Percentiles rank a stretch among this genome's conserved stretches.
phyloP scores from a whole-genome alignment of 306 rosid species.

The Trifolium pratense region DNA sequence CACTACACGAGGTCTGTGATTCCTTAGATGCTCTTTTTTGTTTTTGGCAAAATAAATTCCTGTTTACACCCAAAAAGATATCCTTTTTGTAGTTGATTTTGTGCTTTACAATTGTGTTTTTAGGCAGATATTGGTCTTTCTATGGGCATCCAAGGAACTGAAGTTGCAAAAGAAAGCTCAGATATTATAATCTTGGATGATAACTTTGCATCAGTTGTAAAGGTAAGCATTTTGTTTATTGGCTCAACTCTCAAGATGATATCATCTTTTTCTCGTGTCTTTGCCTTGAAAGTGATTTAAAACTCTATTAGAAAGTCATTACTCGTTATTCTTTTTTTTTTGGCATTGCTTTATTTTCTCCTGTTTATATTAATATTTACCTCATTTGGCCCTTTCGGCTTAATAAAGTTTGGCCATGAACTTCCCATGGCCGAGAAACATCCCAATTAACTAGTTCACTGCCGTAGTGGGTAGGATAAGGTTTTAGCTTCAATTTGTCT shows the following conservation, averaged over 20 bases:
- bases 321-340: conserved; percentile 17
- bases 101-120: conserved; percentile 55
- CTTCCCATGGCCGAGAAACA: conserved; percentile 25
- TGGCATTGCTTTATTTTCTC: conserved; percentile 20
- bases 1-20: conserved; percentile 90
- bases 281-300: conserved; percentile 6
- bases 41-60: neutral
- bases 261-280: conserved; percentile 2
- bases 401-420: conserved; percentile 30
- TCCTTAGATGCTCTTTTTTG: conserved; percentile 36
- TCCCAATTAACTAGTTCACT: conserved; percentile 27
- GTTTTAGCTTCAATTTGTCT: conserved; percentile 26
- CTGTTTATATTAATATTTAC: conserved; percentile 9
- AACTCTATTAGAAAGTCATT: conserved; percentile 11
- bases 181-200: conserved; percentile 97
- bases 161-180: conserved; percentile 98
- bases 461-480: neutral
- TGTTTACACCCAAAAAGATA: neutral
- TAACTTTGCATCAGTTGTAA: conserved; percentile 93
- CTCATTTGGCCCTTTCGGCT: conserved; percentile 13
- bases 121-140: conserved; percentile 99
- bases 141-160: conserved; percentile 99
- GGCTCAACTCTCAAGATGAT: conserved; percentile 33
- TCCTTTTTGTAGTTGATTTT: conserved; percentile 44
- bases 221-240: conserved; percentile 52